Evolutionary conservation across 2,329 filamentous ascomycete genomes (phyloP).

Genomic region (Curvularia sp.): DNA sequence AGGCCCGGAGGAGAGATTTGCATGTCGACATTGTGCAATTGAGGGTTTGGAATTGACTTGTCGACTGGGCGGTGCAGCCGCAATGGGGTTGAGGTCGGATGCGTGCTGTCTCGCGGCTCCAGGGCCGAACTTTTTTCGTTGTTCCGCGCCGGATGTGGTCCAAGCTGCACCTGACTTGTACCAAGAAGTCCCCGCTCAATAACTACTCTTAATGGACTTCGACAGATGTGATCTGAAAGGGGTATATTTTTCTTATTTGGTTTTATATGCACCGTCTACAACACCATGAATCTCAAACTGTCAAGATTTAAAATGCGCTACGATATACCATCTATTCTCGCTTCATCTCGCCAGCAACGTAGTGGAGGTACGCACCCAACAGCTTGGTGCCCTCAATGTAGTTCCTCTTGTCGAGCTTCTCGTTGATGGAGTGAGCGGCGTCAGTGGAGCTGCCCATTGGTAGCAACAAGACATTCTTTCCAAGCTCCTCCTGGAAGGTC

Average conservation of each 20-base stretch:
- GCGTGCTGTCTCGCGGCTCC: conserved; percentile 20
- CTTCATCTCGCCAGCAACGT: conserved; percentile 87
- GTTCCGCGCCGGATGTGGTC: conserved; percentile 30
- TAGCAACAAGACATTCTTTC: conserved; percentile 94
- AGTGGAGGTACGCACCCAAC: conserved; percentile 92
- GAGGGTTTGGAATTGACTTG: conserved; percentile 19
- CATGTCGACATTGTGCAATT: conserved; percentile 45
- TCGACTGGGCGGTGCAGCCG: conserved; percentile 10
- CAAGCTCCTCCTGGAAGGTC: conserved; percentile 95
- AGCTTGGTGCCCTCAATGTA: conserved; percentile 99
- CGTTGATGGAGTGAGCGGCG: conserved; percentile 96
- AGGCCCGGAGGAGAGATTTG: conserved; percentile 39
- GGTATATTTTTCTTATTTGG: conserved; percentile 19
- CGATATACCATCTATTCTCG: conserved; percentile 21
- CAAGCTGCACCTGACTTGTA: conserved; percentile 8
- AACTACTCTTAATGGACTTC: too few species aligned
- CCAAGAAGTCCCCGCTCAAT: too few species aligned
- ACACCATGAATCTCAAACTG: background rate
- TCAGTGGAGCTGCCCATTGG: conserved; percentile 98
- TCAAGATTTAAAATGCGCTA: background rate
- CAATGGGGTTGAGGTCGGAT: conserved; percentile 18
- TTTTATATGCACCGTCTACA: background rate
- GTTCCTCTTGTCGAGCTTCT: conserved; percentile 96
- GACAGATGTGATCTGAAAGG: background rate
- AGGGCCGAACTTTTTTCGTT: conserved; percentile 38